Base-by-base conservation (phyloP, 805 yeast species). In the Nematodospora valgi region DNA sequence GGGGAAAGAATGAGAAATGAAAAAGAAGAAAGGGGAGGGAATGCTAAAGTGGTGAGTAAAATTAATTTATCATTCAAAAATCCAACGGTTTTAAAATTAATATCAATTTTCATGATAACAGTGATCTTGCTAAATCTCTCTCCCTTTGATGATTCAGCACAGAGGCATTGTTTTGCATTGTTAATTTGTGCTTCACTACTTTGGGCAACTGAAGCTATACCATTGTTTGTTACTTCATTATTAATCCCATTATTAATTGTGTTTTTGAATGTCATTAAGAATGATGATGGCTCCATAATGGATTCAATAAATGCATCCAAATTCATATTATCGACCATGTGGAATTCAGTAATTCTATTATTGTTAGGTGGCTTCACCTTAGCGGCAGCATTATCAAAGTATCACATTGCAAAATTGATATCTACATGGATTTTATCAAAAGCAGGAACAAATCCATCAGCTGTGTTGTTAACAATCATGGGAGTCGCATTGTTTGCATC, bases 151-250 rank as follows among this genome's bases (percentile, higher is more conserved):
- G 71, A 66, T 38, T 25, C 35, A 4, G 58, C 58, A 17, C 69
- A 66, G 38, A 52, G 54, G 23, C 51, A 62, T 35, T 47, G 98
- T 61, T 73, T 91, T 54, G 95, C 97, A 0, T 65, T 91, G 4
- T 70, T 93, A 30, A 71, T 84, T 3, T 77, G 86, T 47, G 81
- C 95, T 1, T 88, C 97, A 0, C 53, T 89, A 32, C 64, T 89
- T 17, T 91, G 98, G 98, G 97, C 98, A 0, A 86, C 97, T 8
- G 98, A 91, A 54, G 78, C 96, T 0, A 78, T 91, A 44, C 98
- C 98, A 5, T 65, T 91, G 27, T 93, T 86, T 59, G 94, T 84
- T 11, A 91, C 98, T 2, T 82, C 97, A 0, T 58, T 91, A 38
- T 50, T 86, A 23, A 76, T 93, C 13, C 98, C 98, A 1, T 64